Evolutionary conservation across 176 grass and related monocot genomes (phyloP).

Genomic region (Ananas comosus): DNA sequence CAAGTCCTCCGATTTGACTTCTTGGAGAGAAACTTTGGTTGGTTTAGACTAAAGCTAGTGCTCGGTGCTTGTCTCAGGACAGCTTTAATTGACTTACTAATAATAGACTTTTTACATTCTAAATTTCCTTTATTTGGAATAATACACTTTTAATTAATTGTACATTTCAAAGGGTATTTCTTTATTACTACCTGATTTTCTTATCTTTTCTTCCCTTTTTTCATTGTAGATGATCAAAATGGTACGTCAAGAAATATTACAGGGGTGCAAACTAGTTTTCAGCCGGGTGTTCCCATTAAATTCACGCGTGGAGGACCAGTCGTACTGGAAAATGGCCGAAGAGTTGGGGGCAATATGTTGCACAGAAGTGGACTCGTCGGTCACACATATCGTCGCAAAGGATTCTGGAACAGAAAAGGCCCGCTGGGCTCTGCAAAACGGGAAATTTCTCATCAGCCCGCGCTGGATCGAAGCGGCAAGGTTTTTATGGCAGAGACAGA

Average conservation of each 20-base stretch:
- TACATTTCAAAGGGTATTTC: not conserved
- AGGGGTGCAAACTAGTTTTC: constrained; percentile 77
- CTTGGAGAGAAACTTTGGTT: not conserved
- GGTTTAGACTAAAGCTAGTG: not conserved
- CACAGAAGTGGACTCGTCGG: constrained; percentile 34
- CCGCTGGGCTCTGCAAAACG: constrained; percentile 37
- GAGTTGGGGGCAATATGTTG: constrained; percentile 61
- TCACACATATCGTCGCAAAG: constrained; percentile 61
- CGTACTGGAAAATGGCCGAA: constrained; percentile 74
- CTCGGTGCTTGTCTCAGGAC: not conserved
- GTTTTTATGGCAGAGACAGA: constrained; percentile 45
- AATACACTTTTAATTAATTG: not conserved
- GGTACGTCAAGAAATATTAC: constrained; percentile 44
- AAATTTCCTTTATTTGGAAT: not conserved
- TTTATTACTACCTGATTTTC: constrained; percentile 1
- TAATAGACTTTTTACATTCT: too few relatives aligned
- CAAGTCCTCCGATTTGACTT: not conserved
- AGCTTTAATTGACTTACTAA: too few relatives aligned
- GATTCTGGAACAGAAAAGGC: constrained; percentile 51
- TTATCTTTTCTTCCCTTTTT: not conserved
- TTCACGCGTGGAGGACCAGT: constrained; percentile 29
- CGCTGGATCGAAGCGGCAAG: constrained; percentile 65
- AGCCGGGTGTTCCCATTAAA: constrained; percentile 54
- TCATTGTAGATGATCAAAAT: constrained; percentile 51
- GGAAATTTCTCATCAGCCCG: constrained; percentile 66